These are phyloP conservation scores for Phytophthora ohioensis DNA, from an alignment of 352 stramenopile genomes.

Conservation along the genomic window DNA sequence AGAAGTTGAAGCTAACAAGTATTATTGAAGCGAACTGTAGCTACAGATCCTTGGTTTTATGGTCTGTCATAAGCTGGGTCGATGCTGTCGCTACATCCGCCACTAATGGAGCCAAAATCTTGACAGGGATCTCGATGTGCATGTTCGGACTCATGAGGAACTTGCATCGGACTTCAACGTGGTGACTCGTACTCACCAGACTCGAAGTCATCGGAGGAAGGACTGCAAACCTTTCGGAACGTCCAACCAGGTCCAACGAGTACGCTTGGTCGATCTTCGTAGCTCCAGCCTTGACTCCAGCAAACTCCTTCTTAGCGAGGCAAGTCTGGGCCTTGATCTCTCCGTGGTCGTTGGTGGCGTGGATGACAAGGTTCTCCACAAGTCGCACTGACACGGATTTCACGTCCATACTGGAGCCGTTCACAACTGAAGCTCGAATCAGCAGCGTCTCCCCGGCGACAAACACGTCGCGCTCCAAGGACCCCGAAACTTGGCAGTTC, in stretches of 20 bases:
- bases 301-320: constrained; percentile 28
- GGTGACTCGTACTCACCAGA: constrained; percentile 23
- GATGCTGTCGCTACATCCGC: constrained; percentile 10
- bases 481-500: constrained; percentile 34
- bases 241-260: constrained; percentile 31
- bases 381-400: constrained; percentile 28
- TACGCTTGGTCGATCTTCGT: constrained; percentile 28
- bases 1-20: constrained; percentile 19
- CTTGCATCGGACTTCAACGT: constrained; percentile 36
- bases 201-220: constrained; percentile 26
- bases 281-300: constrained; percentile 24
- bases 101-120: constrained; percentile 20
- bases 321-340: constrained; percentile 32
- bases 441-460: constrained; percentile 33
- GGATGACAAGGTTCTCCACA: constrained; percentile 30
- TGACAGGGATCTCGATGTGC: constrained; percentile 39
- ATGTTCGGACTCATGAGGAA: constrained; percentile 39
- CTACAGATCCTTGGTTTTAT: constrained; percentile 23
- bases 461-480: constrained; percentile 33
- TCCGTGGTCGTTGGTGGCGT: constrained; percentile 7
- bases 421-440: constrained; percentile 30
- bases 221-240: constrained; percentile 21
- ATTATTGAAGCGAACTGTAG: background rate
- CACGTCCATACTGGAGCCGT: constrained; percentile 36
- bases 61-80: constrained; percentile 5